These are phyloP conservation scores for Avicennia marina DNA, from an alignment of 257 asterid species.

Conservation along the genomic window DNA sequence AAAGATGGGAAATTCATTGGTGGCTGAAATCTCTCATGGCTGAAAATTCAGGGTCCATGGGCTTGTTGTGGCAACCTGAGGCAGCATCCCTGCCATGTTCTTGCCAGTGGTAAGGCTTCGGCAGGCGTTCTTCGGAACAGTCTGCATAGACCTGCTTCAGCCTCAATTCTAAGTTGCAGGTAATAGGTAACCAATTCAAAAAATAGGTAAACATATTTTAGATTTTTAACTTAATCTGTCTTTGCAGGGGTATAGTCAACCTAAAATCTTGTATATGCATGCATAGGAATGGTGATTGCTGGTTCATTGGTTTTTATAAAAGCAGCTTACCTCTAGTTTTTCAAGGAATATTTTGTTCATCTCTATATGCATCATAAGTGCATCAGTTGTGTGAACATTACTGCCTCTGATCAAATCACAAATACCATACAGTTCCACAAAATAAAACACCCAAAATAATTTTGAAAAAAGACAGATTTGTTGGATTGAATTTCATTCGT, in stretches of 20 bases:
- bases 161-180: conserved; percentile 28
- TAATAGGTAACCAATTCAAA: no score
- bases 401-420: conserved; percentile 14
- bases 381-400: conserved; percentile 33
- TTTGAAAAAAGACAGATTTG: no score
- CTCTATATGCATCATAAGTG: conserved; percentile 33
- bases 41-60: conserved; percentile 21
- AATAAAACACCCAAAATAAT: conserved; percentile 1
- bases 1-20: conserved; percentile 40
- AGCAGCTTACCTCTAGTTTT: conserved; percentile 18
- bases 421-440: conserved; percentile 8
- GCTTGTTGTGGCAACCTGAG: conserved; percentile 28
- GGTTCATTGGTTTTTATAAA: no score
- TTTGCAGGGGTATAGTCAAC: no score
- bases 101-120: conserved; percentile 21
- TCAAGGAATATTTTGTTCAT: conserved; percentile 28
- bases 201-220: no score
- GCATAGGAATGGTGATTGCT: no score
- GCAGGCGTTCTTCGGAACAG: conserved; percentile 19
- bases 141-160: conserved; percentile 27
- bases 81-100: conserved; percentile 29
- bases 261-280: no score
- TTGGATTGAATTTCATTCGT: conserved; percentile 5
- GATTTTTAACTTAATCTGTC: no score
- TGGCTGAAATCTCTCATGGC: conserved; percentile 28